phyloP scores from a whole-genome alignment of 2,329 filamentous ascomycete genomes.

The Aspergillus sp. region DNA sequence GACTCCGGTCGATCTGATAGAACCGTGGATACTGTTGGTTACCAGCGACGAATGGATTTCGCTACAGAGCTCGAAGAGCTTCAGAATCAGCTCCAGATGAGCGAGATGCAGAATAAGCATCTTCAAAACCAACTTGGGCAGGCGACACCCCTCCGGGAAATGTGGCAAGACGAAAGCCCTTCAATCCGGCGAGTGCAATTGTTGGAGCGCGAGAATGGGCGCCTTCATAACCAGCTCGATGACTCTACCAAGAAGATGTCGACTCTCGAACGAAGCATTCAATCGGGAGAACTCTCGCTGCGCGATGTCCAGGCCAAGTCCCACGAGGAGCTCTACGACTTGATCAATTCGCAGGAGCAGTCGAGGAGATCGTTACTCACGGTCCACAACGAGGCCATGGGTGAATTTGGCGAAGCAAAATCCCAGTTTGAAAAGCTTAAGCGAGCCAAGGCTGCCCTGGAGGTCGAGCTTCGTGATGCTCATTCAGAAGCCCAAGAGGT shows the following conservation, averaged over 20 bases:
- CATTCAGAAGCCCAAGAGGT: conserved; percentile 78
- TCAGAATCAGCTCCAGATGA: conserved; percentile 87
- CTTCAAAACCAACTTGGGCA: conserved; percentile 79
- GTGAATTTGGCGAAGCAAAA: conserved; percentile 79
- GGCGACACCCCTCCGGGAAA: conserved; percentile 51
- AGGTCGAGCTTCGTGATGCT: conserved; percentile 78
- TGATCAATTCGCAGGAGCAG: conserved; percentile 88
- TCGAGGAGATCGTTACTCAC: conserved; percentile 72
- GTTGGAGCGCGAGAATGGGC: conserved; percentile 82
- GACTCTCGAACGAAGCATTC: conserved; percentile 74
- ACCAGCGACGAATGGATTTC: conserved; percentile 82
- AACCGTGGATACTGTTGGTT: conserved; percentile 71
- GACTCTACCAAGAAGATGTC: conserved; percentile 91
- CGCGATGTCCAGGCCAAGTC: conserved; percentile 88
- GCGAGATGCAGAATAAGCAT: conserved; percentile 91
- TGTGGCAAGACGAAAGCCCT: conserved; percentile 63
- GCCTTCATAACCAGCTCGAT: conserved; percentile 87
- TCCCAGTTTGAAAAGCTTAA: conserved; percentile 78
- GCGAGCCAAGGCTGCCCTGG: conserved; percentile 65
- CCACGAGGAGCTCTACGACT: conserved; percentile 85
- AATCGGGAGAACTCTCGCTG: conserved; percentile 75
- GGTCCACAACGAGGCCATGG: conserved; percentile 73
- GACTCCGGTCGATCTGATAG: conserved; percentile 78
- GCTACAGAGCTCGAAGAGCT: conserved; percentile 84
- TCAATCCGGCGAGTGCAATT: conserved; percentile 76